Base-by-base conservation (phyloP, 108 stramenopile species). In the Fragilaria radians region DNA sequence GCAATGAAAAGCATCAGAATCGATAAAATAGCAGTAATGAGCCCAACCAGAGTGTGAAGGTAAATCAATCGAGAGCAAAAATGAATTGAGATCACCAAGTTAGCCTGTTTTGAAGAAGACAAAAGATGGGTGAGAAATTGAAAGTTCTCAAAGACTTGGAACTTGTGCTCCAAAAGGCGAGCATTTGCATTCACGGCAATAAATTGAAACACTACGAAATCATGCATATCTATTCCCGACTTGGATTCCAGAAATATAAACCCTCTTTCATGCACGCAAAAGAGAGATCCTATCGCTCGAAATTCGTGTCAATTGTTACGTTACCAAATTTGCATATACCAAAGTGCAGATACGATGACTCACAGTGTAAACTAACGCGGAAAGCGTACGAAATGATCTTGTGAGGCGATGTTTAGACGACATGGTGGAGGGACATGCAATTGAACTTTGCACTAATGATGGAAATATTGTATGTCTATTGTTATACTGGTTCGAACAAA, bases 361-460 rank as follows among this genome's bases (percentile, higher is more conserved):
- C 47, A 82, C 74, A 52, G 77, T 28, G 51, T 82, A 82, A 17
- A 82, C 28, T 66, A 78, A 52, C 45, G 72, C 77, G 33, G 81
- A 82, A 34, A 82, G 63, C 51, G 77, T 78, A 7, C 81, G 77
- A 56, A 82, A 82, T 22, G 81, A 76, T 57, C 75, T 63, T 27
- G 80, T 81, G 57, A 81, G 47, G 34, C 80, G 76, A 65, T 81
- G 75, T 56, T 81, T 81, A 7, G 80, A 81, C 7, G 76, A 77
- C 80, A 81, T 81, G 58, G n/a, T 71, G 14, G 36, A 42, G 7
- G 14, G 36, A 42, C n/a, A n/a, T n/a, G n/a, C n/a, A n/a, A n/a
- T n/a, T n/a, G n/a, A n/a, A n/a, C n/a, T n/a, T n/a, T n/a, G n/a
- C n/a, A n/a, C n/a, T n/a, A n/a, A n/a, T n/a, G n/a, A n/a, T n/a